Percentiles rank a stretch among this genome's conserved stretches.
These are phyloP conservation scores for Lasiodiplodia hormozganensis DNA, from an alignment of 2,329 filamentous ascomycete genomes.

Conservation along the genomic window DNA sequence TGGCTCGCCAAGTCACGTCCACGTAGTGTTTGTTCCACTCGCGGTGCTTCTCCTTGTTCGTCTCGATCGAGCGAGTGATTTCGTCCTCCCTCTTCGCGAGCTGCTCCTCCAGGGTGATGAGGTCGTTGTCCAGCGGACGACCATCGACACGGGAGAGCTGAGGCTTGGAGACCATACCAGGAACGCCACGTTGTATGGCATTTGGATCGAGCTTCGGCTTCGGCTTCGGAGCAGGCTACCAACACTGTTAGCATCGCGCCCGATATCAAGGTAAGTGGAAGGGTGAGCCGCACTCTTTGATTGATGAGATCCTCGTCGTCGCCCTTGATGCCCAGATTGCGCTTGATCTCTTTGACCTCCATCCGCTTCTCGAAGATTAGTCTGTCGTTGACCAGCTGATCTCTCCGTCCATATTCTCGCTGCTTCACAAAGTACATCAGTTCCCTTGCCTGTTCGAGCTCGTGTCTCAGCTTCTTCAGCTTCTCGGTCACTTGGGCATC, in stretches of 20 bases:
- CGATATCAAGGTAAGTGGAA: not conserved
- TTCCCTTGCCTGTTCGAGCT: conserved; percentile 87
- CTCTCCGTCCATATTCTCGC: conserved; percentile 80
- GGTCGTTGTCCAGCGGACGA: conserved; percentile 74
- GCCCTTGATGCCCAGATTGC: conserved; percentile 85
- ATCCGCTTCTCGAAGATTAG: conserved; percentile 83
- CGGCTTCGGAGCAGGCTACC: conserved; percentile 47
- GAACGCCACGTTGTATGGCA: conserved; percentile 71
- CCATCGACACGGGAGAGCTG: conserved; percentile 67
- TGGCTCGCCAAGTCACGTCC: conserved; percentile 83
- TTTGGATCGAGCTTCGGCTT: conserved; percentile 66
- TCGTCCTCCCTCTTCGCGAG: conserved; percentile 82
- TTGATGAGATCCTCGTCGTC: conserved; percentile 92
- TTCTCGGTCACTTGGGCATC: conserved; percentile 96
- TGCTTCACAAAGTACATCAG: conserved; percentile 79
- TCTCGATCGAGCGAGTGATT: conserved; percentile 81
- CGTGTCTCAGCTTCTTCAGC: conserved; percentile 85
- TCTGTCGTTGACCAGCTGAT: conserved; percentile 76
- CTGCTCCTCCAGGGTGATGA: conserved; percentile 77
- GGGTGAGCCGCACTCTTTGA: conserved; percentile 73
- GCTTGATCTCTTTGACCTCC: conserved; percentile 85
- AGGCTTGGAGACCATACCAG: conserved; percentile 57
- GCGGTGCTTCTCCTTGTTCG: conserved; percentile 84
- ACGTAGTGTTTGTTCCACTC: conserved; percentile 91
- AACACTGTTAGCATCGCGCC: conserved; percentile 34